phyloP scores from a whole-genome alignment of 1,284 basidiomycete species.

The Malassezia japonica region DNA sequence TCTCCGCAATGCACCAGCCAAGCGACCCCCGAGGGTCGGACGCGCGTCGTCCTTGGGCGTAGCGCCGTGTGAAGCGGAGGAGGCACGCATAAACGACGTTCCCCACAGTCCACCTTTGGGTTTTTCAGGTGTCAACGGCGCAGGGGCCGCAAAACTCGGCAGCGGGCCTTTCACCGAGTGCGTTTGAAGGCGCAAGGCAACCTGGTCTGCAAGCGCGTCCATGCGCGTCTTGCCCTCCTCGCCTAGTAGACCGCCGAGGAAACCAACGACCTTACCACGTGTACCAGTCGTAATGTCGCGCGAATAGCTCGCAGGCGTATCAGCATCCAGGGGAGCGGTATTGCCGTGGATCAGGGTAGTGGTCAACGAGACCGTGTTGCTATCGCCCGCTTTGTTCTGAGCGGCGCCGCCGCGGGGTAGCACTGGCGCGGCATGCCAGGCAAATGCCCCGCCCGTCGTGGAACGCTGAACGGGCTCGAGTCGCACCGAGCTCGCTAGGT shows the following conservation, averaged over 20 bases:
- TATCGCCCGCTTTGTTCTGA: constrained; percentile 1
- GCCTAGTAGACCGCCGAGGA: constrained; percentile 42
- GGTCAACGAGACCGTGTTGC: constrained; percentile 5
- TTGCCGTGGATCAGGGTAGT: constrained; percentile 7
- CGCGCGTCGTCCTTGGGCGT: constrained; percentile 19
- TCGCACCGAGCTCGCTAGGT: constrained; percentile 37
- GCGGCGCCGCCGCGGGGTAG: constrained; percentile 22
- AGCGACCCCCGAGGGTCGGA: constrained; percentile 25
- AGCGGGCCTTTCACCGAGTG: constrained; percentile 42
- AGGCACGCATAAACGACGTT: constrained; percentile 4
- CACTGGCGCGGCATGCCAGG: constrained; percentile 42
- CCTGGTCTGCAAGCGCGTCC: constrained; percentile 42
- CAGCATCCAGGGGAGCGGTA: constrained; percentile 14
- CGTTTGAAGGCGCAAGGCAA: constrained; percentile 38
- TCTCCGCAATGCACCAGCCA: constrained; percentile 24
- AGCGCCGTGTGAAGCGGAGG: constrained; percentile 8
- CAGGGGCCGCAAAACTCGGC: constrained; percentile 37
- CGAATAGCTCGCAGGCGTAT: constrained; percentile 37
- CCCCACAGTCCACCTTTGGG: constrained; percentile 7
- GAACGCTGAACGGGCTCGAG: constrained; percentile 38
- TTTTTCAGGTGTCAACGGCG: constrained; percentile 15
- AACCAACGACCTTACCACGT: constrained; percentile 39
- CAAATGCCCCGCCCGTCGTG: constrained; percentile 36
- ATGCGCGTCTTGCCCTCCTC: constrained; percentile 46
- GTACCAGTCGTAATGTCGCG: constrained; percentile 40